A percentile compares a stretch with the other conserved stretches of the same genome.
These are phyloP conservation scores for Thelonectria blattea DNA, from an alignment of 2,329 filamentous ascomycete species.

Conservation along the genomic window DNA sequence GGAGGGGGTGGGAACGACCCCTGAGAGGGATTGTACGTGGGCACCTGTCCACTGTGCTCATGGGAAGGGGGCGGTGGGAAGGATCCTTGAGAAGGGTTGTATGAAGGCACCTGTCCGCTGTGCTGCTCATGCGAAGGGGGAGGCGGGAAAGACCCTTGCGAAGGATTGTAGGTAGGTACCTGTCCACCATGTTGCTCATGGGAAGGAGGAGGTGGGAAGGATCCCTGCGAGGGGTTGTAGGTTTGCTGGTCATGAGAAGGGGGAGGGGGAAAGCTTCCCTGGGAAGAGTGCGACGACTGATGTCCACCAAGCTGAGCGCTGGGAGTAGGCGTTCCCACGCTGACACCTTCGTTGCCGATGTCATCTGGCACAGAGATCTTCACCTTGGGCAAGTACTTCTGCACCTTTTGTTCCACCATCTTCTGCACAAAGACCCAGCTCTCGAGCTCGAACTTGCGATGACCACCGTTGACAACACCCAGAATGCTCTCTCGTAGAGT, in stretches of 20 bases:
- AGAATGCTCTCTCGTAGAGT: constrained; percentile 52
- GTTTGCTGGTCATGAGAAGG: constrained; percentile 19
- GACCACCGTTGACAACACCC: constrained; percentile 52
- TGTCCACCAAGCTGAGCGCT: constrained; percentile 41
- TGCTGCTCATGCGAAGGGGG: constrained; percentile 22
- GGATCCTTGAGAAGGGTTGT: constrained; percentile 34
- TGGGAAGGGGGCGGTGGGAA: constrained; percentile 15
- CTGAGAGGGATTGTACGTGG: constrained; percentile 33
- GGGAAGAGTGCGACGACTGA: constrained; percentile 33
- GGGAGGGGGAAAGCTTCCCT: constrained; percentile 25
- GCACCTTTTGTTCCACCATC: constrained; percentile 53
- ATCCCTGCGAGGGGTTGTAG: constrained; percentile 36
- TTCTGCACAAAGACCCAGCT: constrained; percentile 55
- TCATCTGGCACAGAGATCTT: constrained; percentile 54
- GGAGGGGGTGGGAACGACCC: constrained; percentile 20
- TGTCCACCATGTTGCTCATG: constrained; percentile 28
- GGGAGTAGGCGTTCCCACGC: constrained; percentile 46
- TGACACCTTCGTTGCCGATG: constrained; percentile 54
- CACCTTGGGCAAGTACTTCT: constrained; percentile 53
- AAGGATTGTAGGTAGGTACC: constrained; percentile 31
- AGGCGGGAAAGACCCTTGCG: constrained; percentile 25
- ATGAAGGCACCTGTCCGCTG: constrained; percentile 32
- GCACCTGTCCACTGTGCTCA: constrained; percentile 26
- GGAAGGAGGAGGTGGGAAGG: constrained; percentile 13
- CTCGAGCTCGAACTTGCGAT: constrained; percentile 53